Conservation (phyloP, 768 basidiomycete species). For the Kwoniella europaea region DNA sequence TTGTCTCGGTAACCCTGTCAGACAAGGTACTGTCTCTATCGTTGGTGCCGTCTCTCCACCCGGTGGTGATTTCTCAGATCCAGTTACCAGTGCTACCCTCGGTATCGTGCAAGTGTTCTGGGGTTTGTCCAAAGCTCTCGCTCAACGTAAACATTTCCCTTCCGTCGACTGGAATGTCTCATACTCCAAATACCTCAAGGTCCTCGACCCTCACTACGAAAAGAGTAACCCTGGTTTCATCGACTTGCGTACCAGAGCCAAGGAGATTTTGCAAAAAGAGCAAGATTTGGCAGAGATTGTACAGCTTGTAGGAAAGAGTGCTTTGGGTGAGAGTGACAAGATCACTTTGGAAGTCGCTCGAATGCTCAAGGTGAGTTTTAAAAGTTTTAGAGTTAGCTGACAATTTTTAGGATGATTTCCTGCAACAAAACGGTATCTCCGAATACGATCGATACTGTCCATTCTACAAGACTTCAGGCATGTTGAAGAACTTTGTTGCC, state of each 20-base stretch:
- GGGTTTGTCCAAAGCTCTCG: conserved; percentile 99
- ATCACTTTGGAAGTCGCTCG: conserved; percentile 96
- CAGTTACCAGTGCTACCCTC: conserved; percentile 94
- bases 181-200: conserved; percentile 96
- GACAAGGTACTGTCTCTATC: conserved; percentile 94
- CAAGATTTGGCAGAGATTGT: conserved; percentile 98
- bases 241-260: conserved; percentile 85
- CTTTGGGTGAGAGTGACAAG: conserved; percentile 95
- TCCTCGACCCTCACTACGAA: conserved; percentile 92
- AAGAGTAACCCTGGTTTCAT: conserved; percentile 84
- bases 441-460: conserved; percentile 97
- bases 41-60: conserved; percentile 99
- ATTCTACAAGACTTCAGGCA: conserved; percentile 97
- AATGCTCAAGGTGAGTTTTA: conserved; percentile 73
- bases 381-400: conserved; percentile 12
- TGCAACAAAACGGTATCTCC: conserved; percentile 97
- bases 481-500: conserved; percentile 91
- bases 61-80: conserved; percentile 98
- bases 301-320: conserved; percentile 98
- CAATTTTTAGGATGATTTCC: conserved; percentile 45
- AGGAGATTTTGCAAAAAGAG: conserved; percentile 98
- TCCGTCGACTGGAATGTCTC: conserved; percentile 99
- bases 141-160: conserved; percentile 96
- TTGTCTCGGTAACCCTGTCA: conserved; percentile 83
- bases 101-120: conserved; percentile 99